Percentiles rank a stretch among this genome's conserved stretches.
These are phyloP conservation scores for Coelastrella sp. DNA, from an alignment of 139 green algal genomes.

Conservation along the genomic window DNA sequence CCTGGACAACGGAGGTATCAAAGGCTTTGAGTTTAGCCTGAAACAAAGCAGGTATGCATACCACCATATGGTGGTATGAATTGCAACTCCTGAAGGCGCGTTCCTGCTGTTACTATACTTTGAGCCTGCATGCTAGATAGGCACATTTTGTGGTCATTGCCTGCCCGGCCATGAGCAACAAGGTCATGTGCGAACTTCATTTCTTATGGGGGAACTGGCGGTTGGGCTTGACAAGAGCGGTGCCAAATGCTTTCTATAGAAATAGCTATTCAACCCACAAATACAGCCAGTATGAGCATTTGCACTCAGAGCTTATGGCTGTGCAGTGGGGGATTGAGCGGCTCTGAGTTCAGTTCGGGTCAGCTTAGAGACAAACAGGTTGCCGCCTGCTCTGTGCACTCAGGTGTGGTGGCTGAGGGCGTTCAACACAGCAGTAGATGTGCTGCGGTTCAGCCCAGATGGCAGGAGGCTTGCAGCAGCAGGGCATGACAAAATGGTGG, in stretches of 20 bases:
- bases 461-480: slow-evolving; percentile 63
- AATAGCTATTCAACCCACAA: too few species aligned
- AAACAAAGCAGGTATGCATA: slow-evolving; percentile 40
- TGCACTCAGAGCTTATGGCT: too few species aligned
- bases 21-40: slow-evolving; percentile 64
- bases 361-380: too few species aligned
- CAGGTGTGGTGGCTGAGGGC: slow-evolving; percentile 60
- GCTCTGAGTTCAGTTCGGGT: too few species aligned
- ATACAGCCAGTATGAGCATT: too few species aligned
- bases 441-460: slow-evolving; percentile 63
- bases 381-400: neutral
- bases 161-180: too few species aligned
- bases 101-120: neutral
- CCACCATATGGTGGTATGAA: too few species aligned
- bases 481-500: slow-evolving; percentile 54
- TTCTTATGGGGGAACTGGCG: too few species aligned
- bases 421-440: slow-evolving; percentile 53
- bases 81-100: neutral
- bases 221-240: too few species aligned
- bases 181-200: too few species aligned
- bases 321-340: too few species aligned
- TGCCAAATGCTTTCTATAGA: too few species aligned
- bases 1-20: slow-evolving; percentile 61
- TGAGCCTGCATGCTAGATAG: neutral
- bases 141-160: neutral